Base-by-base conservation (phyloP, 805 yeast species). In the Candida loeiensis region DNA sequence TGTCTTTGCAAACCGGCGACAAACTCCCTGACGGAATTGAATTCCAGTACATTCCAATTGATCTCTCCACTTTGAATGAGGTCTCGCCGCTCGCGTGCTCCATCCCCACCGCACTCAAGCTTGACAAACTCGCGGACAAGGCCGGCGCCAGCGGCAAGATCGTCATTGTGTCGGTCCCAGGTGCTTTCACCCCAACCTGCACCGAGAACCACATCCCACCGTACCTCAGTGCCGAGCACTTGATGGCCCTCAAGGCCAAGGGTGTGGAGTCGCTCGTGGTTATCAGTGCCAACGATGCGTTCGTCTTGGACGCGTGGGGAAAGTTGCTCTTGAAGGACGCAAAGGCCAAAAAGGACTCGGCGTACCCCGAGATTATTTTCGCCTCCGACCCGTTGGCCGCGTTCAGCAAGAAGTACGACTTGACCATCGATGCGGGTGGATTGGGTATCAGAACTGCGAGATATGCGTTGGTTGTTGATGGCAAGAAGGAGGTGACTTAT, bases 111-210 rank as follows among this genome's bases (percentile, higher is more conserved):
- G 51, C 55, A 12, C 53, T 69, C 44, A 54, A 59, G 34, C 38
- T 69, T 38, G 71, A 66, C 51, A 54, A 56, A 20, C 46, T 66
- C 38, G 21, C 66, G 18, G 53, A 45, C 33, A 49, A 61, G 35
- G 41, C 43, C 31, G 37, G 33, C 6, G 45, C 54, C 25, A 46
- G 44, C 1, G 50, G 53, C 21, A 52, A 57, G 17, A 58, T 56
- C 32, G 51, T 64, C 4, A 47, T 67, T 34, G 68, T 69, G 15
- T 51, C 71, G 8, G 71, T 67, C 20, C 74, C 74, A 6, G 72
- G 70, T 19, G 69, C 71, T 2, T 67, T 66, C 52, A 64, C 73
- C 6, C 72, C 73, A n/a, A 57, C 69, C 2, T 69, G 74, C 45
- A 67, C 73, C 17, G 73, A 65, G 46, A 56, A 61, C 48, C 74